Conservation (phyloP, 805 yeast species). For the Ogataea wickerhamii region DNA sequence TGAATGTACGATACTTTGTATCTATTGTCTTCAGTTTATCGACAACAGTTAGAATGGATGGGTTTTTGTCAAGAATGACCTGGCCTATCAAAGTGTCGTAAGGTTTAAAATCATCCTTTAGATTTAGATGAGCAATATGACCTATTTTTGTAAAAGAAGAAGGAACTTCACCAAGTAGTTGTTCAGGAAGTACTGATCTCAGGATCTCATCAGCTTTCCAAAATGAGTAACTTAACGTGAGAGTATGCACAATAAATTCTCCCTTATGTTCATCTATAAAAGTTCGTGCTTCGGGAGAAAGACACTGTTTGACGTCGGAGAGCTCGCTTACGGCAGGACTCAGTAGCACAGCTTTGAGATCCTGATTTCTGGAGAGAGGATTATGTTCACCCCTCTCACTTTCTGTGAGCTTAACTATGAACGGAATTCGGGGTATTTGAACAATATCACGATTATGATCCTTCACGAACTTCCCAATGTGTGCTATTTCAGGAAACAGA, state of each 20-base stretch:
- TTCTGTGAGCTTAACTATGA: slow-evolving; percentile 45
- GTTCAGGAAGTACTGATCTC: slow-evolving; percentile 70
- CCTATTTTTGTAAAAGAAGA: slow-evolving; percentile 92
- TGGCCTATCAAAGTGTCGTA: slow-evolving; percentile 81
- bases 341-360: slow-evolving; percentile 55
- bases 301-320: slow-evolving; percentile 33
- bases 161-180: slow-evolving; percentile 69
- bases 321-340: slow-evolving; percentile 45
- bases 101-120: slow-evolving; percentile 80
- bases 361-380: slow-evolving; percentile 14
- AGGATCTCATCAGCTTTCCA: slow-evolving; percentile 92
- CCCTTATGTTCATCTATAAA: slow-evolving; percentile 48
- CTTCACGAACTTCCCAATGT: slow-evolving; percentile 61
- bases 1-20: slow-evolving; percentile 84
- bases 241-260: slow-evolving; percentile 47
- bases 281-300: slow-evolving; percentile 42
- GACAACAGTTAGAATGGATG: slow-evolving; percentile 81
- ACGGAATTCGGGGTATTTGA: slow-evolving; percentile 65
- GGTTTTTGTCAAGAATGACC: slow-evolving; percentile 83
- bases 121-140: slow-evolving; percentile 89
- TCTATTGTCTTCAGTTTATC: slow-evolving; percentile 86
- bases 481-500: slow-evolving; percentile 60
- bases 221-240: slow-evolving; percentile 64
- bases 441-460: slow-evolving; percentile 57
- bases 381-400: background rate